Evolutionary conservation across 169 alveolate species (phyloP).

Genomic region (Cystoisospora suis): DNA sequence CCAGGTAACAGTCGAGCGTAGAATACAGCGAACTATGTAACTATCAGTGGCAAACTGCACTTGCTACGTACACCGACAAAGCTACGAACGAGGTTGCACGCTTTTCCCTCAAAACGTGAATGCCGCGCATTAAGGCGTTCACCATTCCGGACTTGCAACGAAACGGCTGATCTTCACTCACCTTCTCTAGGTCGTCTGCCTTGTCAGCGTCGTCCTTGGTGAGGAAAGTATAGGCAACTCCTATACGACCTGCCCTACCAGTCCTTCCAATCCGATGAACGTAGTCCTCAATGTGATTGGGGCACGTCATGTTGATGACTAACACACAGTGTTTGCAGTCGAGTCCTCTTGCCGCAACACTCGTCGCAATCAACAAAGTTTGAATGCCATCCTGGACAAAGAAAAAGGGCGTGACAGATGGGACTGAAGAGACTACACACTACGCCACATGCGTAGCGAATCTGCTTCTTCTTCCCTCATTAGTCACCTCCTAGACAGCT

Average conservation of each 20-base stretch:
- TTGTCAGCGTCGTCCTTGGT: constrained; percentile 90
- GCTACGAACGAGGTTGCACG: too few relatives aligned
- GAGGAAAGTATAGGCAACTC: constrained; percentile 96
- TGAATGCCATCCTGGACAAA: constrained; percentile 60
- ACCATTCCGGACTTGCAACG: too few relatives aligned
- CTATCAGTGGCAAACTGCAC: too few relatives aligned
- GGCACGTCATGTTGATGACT: constrained; percentile 97
- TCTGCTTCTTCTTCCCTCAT: background rate
- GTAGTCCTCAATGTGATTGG: constrained; percentile 99
- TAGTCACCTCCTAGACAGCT: too few relatives aligned
- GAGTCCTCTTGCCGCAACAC: constrained; percentile 98
- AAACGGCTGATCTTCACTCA: constrained; percentile 49
- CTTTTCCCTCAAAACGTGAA: background rate
- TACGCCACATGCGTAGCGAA: background rate
- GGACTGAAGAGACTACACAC: constrained; percentile 64
- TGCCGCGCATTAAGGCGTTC: too few relatives aligned
- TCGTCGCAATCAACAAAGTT: constrained; percentile 96
- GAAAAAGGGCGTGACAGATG: too few relatives aligned
- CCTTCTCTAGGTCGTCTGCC: constrained; percentile 94
- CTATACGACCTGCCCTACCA: constrained; percentile 98
- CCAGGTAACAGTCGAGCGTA: too few relatives aligned
- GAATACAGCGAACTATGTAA: too few relatives aligned
- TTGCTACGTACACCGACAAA: too few relatives aligned
- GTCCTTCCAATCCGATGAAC: constrained; percentile 99
- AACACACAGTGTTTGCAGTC: constrained; percentile 93